Percentiles rank a stretch among this genome's conserved stretches.
These are phyloP conservation scores for Lichtheimia ornata DNA, from an alignment of 371 early-diverging fungal species.

Conservation along the genomic window DNA sequence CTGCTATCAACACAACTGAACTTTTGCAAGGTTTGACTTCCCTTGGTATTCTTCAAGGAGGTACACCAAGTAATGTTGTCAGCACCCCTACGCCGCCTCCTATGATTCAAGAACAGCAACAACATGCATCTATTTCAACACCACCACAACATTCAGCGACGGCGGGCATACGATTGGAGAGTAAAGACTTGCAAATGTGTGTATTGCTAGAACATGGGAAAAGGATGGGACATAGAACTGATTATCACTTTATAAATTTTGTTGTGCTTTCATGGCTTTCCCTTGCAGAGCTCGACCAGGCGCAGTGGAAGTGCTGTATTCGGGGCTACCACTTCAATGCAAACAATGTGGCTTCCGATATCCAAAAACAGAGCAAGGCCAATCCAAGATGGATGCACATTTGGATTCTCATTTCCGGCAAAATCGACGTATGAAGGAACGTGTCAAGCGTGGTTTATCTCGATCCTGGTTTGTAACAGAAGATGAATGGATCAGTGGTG, in stretches of 20 bases:
- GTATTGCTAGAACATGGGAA: conserved; percentile 23
- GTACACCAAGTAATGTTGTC: not conserved
- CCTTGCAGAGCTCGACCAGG: conserved; percentile 53
- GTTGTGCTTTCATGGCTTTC: conserved; percentile 14
- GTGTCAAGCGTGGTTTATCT: conserved; percentile 71
- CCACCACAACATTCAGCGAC: not conserved
- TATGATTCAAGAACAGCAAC: not conserved
- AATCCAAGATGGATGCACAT: conserved; percentile 79
- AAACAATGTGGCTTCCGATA: conserved; percentile 91
- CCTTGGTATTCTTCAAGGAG: conserved; percentile 31
- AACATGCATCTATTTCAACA: not conserved
- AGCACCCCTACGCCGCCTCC: too few relatives aligned
- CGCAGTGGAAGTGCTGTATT: conserved; percentile 71
- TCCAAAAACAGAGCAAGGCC: conserved; percentile 66
- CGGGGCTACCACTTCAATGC: conserved; percentile 78
- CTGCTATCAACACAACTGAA: conserved; percentile 29
- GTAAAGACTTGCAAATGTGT: conserved; percentile 49
- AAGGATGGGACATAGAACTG: not conserved
- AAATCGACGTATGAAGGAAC: conserved; percentile 81
- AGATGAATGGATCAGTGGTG: conserved; percentile 57
- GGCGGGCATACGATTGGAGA: conserved; percentile 25
- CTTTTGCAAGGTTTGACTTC: conserved; percentile 42
- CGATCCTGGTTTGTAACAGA: conserved; percentile 87
- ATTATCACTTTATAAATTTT: too few relatives aligned
- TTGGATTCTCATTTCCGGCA: conserved; percentile 94